phyloP scores from a whole-genome alignment of 2,329 filamentous ascomycete species.

The Neoarthrinium moseri region DNA sequence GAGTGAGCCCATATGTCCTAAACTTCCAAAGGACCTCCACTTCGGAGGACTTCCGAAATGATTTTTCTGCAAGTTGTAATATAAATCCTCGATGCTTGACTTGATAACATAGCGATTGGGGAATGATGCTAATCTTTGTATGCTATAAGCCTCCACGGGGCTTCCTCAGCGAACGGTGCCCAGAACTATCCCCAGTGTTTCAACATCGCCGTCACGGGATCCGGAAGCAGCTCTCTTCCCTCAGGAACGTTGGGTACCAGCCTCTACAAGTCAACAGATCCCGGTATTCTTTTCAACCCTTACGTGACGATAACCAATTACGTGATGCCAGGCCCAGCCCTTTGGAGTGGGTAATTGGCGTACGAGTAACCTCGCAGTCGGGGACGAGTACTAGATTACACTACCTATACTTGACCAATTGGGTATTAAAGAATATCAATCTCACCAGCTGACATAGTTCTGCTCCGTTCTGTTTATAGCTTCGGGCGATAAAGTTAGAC shows the following conservation, averaged over 20 bases:
- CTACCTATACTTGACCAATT: too few relatives aligned
- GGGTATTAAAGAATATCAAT: too few relatives aligned
- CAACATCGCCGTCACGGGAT: slow-evolving; percentile 54
- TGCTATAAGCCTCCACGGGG: slow-evolving; percentile 33
- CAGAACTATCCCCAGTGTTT: slow-evolving; percentile 46
- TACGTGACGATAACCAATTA: slow-evolving; percentile 34
- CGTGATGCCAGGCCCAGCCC: slow-evolving; percentile 22
- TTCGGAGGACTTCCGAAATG: too few relatives aligned
- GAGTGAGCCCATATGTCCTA: not conserved
- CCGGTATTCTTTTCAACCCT: slow-evolving; percentile 55
- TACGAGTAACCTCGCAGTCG: too few relatives aligned
- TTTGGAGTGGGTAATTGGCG: slow-evolving; percentile 5
- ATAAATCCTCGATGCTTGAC: too few relatives aligned
- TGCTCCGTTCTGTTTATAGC: too few relatives aligned
- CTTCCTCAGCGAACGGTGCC: slow-evolving; percentile 34
- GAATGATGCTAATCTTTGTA: not conserved
- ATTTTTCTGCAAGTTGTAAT: too few relatives aligned
- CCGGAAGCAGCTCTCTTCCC: slow-evolving; percentile 37
- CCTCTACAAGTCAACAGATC: slow-evolving; percentile 52
- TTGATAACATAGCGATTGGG: not conserved
- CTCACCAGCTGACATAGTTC: too few relatives aligned
- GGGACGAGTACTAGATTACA: too few relatives aligned
- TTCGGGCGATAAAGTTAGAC: too few relatives aligned
- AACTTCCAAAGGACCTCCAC: too few relatives aligned
- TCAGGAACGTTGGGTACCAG: slow-evolving; percentile 47